phyloP scores from a whole-genome alignment of 2,329 filamentous ascomycete genomes.

The Colletotrichum paranaense region DNA sequence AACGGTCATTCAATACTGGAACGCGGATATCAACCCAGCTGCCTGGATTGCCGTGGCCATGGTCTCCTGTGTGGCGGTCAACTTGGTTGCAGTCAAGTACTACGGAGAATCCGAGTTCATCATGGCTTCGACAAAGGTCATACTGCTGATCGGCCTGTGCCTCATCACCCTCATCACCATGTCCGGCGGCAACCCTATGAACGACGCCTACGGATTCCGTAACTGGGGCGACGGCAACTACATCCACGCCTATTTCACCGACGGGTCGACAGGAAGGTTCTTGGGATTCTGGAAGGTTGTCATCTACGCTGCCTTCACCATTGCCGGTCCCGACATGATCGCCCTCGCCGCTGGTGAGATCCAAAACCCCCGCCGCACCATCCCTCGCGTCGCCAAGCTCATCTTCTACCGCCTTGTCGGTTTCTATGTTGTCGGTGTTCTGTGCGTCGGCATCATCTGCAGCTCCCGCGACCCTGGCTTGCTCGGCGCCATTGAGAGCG shows the following conservation, averaged over 20 bases:
- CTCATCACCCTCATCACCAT: constrained; percentile 75
- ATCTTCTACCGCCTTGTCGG: constrained; percentile 78
- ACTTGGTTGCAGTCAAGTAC: constrained; percentile 57
- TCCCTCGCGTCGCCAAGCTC: constrained; percentile 77
- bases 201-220: constrained; percentile 73
- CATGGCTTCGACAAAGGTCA: constrained; percentile 66
- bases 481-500: constrained; percentile 63
- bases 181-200: constrained; percentile 73
- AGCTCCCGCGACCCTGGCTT: constrained; percentile 68
- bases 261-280: constrained; percentile 68
- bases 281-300: constrained; percentile 67
- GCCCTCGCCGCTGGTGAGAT: constrained; percentile 67
- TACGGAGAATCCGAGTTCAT: constrained; percentile 61
- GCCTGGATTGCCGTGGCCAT: constrained; percentile 62
- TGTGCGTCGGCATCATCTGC: constrained; percentile 69
- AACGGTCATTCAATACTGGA: constrained; percentile 58
- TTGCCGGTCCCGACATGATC: constrained; percentile 76
- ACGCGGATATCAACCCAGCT: constrained; percentile 53
- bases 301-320: constrained; percentile 76
- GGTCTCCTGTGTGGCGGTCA: constrained; percentile 57
- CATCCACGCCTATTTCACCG: constrained; percentile 47
- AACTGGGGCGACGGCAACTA: constrained; percentile 57
- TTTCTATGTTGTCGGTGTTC: constrained; percentile 77
- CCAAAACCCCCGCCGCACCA: constrained; percentile 71
- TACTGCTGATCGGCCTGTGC: constrained; percentile 65